These are phyloP conservation scores for Tulasnella sp. DNA, from an alignment of 768 basidiomycete species.

Conservation along the genomic window DNA sequence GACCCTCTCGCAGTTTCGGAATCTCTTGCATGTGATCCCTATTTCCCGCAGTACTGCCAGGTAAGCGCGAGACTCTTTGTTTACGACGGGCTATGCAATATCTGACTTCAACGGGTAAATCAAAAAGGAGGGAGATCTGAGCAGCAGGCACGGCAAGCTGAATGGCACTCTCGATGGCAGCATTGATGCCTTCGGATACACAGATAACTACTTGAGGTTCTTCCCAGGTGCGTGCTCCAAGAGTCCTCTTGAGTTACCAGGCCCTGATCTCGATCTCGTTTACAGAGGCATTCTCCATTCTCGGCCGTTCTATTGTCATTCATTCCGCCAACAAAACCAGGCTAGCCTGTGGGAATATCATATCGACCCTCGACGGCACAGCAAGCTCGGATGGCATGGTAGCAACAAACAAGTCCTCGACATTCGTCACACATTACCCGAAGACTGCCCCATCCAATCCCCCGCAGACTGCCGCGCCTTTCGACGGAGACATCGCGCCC, in stretches of 20 bases:
- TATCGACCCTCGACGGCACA: slow-evolving; percentile 7
- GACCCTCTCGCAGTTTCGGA: neutral
- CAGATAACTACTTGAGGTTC: neutral
- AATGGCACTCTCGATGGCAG: neutral
- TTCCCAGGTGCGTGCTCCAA: slow-evolving; percentile 7
- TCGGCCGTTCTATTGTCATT: slow-evolving; percentile 12
- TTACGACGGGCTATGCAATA: too few species aligned
- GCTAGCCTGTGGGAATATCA: slow-evolving; percentile 13
- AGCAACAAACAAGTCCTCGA: slow-evolving; percentile 5
- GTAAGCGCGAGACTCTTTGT: neutral
- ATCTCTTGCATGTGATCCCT: slow-evolving; percentile 6
- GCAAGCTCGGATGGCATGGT: neutral
- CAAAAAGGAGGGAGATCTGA: too few species aligned
- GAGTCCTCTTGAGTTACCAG: neutral
- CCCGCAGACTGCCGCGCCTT: slow-evolving; percentile 2
- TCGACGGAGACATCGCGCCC: neutral
- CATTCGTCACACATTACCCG: slow-evolving; percentile 11
- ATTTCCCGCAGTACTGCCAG: slow-evolving; percentile 4
- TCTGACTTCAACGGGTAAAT: too few species aligned
- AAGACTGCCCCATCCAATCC: neutral
- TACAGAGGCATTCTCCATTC: slow-evolving; percentile 11
- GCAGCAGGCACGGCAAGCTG: slow-evolving; percentile 13
- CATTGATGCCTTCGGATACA: neutral
- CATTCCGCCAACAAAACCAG: slow-evolving; percentile 12
- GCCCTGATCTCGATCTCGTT: too few species aligned